phyloP scores from a whole-genome alignment of 192 early-diverging fungal genomes.

The Funneliformis geosporum region DNA sequence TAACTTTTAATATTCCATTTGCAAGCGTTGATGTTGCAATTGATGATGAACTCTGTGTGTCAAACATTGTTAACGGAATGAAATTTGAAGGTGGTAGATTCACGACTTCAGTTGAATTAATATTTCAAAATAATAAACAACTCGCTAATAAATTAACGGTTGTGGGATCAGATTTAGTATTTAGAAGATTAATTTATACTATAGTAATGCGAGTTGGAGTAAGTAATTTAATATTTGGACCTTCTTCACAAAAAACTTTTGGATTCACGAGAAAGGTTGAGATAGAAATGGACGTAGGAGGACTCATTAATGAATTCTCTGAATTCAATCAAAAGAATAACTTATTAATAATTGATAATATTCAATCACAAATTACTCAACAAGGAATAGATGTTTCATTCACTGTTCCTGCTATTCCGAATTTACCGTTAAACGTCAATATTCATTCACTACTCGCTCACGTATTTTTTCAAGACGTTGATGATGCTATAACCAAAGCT shows the following conservation, averaged over 20 bases:
- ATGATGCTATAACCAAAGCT: neutral
- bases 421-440: neutral
- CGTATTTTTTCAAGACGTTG: neutral
- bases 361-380: neutral
- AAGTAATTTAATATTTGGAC: conserved; percentile 1
- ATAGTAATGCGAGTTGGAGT: neutral
- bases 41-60: neutral
- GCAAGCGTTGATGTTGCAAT: neutral
- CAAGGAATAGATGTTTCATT: neutral
- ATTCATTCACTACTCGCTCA: neutral
- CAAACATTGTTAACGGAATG: neutral
- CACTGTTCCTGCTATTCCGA: neutral
- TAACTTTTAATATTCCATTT: neutral
- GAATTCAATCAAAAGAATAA: conserved; percentile 3
- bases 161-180: neutral
- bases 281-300: neutral
- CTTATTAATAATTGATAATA: neutral
- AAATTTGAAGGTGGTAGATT: neutral
- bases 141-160: neutral
- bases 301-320: neutral
- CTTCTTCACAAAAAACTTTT: neutral
- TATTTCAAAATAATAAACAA: conserved; percentile 4
- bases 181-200: neutral
- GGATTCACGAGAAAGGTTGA: neutral
- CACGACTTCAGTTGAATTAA: neutral